Base-by-base conservation (phyloP, 331 rosid genomes). In the Pyrus hybrid region DNA sequence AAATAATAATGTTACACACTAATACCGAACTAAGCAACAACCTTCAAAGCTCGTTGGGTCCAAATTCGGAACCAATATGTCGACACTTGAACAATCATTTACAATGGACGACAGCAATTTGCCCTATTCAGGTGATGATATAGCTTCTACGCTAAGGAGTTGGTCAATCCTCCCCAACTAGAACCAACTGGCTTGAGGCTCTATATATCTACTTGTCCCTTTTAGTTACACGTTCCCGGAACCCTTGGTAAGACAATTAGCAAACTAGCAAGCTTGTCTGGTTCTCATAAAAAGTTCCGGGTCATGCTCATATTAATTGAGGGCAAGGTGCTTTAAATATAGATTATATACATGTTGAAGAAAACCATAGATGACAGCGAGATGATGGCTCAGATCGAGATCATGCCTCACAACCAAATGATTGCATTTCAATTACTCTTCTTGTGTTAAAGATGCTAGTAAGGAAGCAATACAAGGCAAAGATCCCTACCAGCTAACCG, bases 401-500 rank as follows among this genome's bases (percentile, higher is more conserved):
- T 77, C 26, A 71, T 35, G 37, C 16, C 17, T 72, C 32, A 5
- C 17, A 41, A 66, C 67, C 51, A 76, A 56, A 56, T 64, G 16
- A 35, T 32, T 37, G 37, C 53, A 65, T 57, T 16, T 80, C 23
- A 25, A 67, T 5, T 20, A 12, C 78, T 45, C 13, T 20, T 17
- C 21, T 13, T 64, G 54, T 21, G 10, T 56, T 35, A 45, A 32
- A 29, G 37, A 30, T 13, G 25, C 63, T 2, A 13, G 51, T 45
- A 60, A 33, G 30, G 53, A 60, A 9, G 18, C 17, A 49, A 22
- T 1, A 33, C 17, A 25, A 74, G 70, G 63, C 5, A 65, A 77
- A 66, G 29, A 61, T 9, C 16, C 88, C 69, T 86, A 92, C 97
- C 97, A 70, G 99, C 99, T 84, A 95, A 70, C 68, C 92, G 93